Base-by-base conservation (phyloP, 1,139 yeast genomes). In the Sugiyamaella neomexicana region DNA sequence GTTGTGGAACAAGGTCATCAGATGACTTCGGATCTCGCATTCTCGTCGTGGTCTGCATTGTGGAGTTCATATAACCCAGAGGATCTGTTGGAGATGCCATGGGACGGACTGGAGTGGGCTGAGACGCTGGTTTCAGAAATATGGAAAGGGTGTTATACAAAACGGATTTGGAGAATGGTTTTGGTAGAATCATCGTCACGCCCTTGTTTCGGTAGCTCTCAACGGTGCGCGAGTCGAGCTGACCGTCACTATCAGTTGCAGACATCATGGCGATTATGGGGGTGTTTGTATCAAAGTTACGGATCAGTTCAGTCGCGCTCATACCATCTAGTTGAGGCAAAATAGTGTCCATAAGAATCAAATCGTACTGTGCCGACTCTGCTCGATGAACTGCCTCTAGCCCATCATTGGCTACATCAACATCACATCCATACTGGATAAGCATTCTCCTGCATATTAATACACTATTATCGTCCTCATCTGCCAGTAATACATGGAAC, bases 201-300 rank as follows among this genome's bases (percentile, higher is more conserved):
- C 97, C 97, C 66, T 89, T 90, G 61, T 86, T 87, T 57, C 87
- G 75, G 68, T 89, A 90, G 25, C 50, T 55, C 13, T 58, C 61
- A 12, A 50, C 56, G 37, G 50, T 54, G 15, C 49, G 50, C 29
- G 52, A 49, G 41, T 55, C 58, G 13, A 46, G 20, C 10, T 46
- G 54, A 1, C 38, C 38, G 36, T 55, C 55, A 25, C 32, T 16
- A 36, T 51, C 55, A 8, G 47, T 25, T n/a, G 55, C 54, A 13
- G 96, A 95, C 2, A 97, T 89, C 96, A 91, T 89, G 44, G 96
- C 96, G 60, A 90, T 86, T 59, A 91, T 88, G 5, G 97, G 97
- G 0, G 96, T 89, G 56, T 79, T 80, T 23, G 83, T 82, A 67
- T 89, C 96, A 68, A 88, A 88, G 16, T 86, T 82, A 60, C 97